Percentiles rank a stretch among this genome's conserved stretches.
Evolutionary conservation across 352 stramenopile species (phyloP).

Genomic region (Blastocystis sp.): DNA sequence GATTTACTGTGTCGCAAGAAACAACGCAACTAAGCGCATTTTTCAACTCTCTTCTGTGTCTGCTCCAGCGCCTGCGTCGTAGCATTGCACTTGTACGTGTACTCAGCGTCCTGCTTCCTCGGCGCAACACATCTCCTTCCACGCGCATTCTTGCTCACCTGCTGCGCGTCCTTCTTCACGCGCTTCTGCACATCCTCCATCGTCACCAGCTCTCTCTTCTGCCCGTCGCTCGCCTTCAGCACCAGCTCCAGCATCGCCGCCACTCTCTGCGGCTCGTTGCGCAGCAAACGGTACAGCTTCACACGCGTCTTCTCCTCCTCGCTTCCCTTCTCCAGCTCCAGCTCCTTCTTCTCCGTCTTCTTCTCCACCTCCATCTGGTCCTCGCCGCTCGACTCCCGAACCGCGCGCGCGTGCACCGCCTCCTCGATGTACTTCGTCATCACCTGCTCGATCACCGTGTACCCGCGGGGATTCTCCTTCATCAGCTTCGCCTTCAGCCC

Average conservation of each 20-base stretch:
- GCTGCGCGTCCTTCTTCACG: slow-evolving; percentile 34
- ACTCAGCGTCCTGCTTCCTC: not conserved
- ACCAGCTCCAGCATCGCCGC: slow-evolving; percentile 52
- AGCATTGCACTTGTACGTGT: slow-evolving; percentile 16
- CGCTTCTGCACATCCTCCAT: slow-evolving; percentile 39
- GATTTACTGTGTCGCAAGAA: not conserved
- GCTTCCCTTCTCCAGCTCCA: not conserved
- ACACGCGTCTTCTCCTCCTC: not conserved
- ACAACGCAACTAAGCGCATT: not conserved
- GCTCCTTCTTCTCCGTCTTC: not conserved
- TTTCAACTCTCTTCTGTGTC: not conserved
- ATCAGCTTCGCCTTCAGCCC: slow-evolving; percentile 23
- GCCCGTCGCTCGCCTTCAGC: slow-evolving; percentile 19
- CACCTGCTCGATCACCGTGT: slow-evolving; percentile 51
- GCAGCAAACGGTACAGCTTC: slow-evolving; percentile 8
- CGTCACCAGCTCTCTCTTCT: slow-evolving; percentile 9
- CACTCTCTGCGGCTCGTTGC: not conserved
- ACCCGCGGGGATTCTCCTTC: slow-evolving; percentile 51
- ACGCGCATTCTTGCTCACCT: not conserved
- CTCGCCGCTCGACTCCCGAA: not conserved
- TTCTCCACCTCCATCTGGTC: not conserved
- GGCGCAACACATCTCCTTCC: slow-evolving; percentile 1
- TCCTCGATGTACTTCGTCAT: slow-evolving; percentile 55
- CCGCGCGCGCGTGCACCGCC: not conserved
- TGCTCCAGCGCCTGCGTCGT: not conserved